These are phyloP conservation scores for Hemileccinum rubropunctum DNA, from an alignment of 768 basidiomycete species.

Conservation along the genomic window DNA sequence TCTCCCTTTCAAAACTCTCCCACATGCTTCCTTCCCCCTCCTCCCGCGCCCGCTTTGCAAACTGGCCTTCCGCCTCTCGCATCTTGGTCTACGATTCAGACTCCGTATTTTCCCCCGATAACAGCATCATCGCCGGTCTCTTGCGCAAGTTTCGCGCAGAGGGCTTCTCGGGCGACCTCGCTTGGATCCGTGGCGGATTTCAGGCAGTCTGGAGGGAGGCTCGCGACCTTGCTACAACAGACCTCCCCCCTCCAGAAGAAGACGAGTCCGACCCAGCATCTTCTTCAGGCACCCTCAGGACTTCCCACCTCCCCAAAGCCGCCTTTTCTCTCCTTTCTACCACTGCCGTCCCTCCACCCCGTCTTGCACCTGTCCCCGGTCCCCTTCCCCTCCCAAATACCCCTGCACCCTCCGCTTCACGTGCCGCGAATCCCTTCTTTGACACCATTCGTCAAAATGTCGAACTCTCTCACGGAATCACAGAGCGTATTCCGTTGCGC, in stretches of 20 bases:
- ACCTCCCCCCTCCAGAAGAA: constrained; percentile 46
- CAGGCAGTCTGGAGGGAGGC: constrained; percentile 59
- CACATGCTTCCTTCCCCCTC: constrained; percentile 72
- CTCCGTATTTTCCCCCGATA: constrained; percentile 54
- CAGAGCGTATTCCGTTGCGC: constrained; percentile 77
- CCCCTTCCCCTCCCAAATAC: constrained; percentile 8
- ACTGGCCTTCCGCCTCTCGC: constrained; percentile 54
- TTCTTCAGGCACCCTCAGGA: constrained; percentile 39
- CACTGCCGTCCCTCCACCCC: constrained; percentile 23
- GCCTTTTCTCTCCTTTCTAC: constrained; percentile 59
- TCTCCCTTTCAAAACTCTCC: constrained; percentile 72
- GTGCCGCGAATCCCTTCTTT: constrained; percentile 81
- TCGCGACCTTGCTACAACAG: constrained; percentile 50
- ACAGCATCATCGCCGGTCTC: constrained; percentile 68
- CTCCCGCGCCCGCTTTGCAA: constrained; percentile 56
- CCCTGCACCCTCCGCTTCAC: constrained; percentile 23
- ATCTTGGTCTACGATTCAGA: constrained; percentile 90
- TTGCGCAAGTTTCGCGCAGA: constrained; percentile 71
- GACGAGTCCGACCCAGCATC: constrained; percentile 42
- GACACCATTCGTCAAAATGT: constrained; percentile 89
- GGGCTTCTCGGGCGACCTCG: constrained; percentile 59
- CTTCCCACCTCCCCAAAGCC: constrained; percentile 58
- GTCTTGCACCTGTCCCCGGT: constrained; percentile 3
- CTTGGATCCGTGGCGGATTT: constrained; percentile 84
- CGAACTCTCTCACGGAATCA: constrained; percentile 72